These are phyloP conservation scores for Alisma plantagoaquatica DNA, from an alignment of 106 monocot species.

Conservation along the genomic window DNA sequence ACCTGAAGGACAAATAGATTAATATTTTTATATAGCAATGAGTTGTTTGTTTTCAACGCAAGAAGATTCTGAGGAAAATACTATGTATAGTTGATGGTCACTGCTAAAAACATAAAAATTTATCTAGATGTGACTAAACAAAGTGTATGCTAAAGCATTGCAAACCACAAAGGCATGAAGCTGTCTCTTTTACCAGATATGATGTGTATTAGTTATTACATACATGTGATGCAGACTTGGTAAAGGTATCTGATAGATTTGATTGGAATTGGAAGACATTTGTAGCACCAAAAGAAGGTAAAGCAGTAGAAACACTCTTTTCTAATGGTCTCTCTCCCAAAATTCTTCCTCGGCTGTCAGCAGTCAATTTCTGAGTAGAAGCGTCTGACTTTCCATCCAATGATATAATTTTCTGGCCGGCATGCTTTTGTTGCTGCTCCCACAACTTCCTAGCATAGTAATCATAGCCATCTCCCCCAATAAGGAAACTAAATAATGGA, in stretches of 20 bases:
- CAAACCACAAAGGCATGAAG: too few relatives aligned
- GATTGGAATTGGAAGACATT: conserved; percentile 49
- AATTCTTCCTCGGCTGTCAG: conserved; percentile 69
- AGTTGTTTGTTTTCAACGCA: too few relatives aligned
- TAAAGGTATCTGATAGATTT: conserved; percentile 71
- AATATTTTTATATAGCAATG: too few relatives aligned
- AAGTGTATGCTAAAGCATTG: too few relatives aligned
- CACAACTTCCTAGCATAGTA: conserved; percentile 84
- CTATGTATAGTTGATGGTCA: too few relatives aligned
- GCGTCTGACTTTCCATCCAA: conserved; percentile 20
- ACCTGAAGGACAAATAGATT: conserved; percentile 18
- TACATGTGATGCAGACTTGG: conserved; percentile 55
- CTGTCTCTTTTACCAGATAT: too few relatives aligned
- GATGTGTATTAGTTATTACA: conserved; percentile 24
- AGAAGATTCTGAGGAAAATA: too few relatives aligned
- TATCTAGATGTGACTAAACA: too few relatives aligned
- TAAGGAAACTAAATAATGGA: conserved; percentile 75
- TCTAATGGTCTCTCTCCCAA: conserved; percentile 79
- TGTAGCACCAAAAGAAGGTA: conserved; percentile 13
- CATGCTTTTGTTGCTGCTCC: conserved; percentile 68
- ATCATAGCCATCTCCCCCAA: conserved; percentile 61
- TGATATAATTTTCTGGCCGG: conserved; percentile 16
- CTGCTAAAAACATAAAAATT: too few relatives aligned
- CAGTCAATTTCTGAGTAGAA: conserved; percentile 51
- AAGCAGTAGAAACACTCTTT: conserved; percentile 20